Percentiles rank a stretch among this genome's conserved stretches.
Evolutionary conservation across 2,329 filamentous ascomycete genomes (phyloP).

Genomic region (Sclerotinia borealis): DNA sequence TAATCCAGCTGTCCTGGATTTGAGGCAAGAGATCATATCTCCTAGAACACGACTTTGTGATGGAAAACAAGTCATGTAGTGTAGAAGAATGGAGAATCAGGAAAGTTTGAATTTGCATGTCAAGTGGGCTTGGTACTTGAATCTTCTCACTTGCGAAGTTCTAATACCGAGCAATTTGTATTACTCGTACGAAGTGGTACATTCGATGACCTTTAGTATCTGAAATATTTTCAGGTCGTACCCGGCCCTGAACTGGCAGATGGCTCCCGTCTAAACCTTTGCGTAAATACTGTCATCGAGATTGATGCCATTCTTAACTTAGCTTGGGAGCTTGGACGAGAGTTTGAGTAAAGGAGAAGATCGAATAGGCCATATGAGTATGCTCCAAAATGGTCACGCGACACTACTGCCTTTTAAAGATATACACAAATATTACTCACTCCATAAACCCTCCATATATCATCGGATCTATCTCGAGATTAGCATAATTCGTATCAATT

Average conservation of each 20-base stretch:
- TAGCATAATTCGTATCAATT: neutral
- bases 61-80: neutral
- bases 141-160: neutral
- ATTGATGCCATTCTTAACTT: neutral
- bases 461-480: conserved; percentile 50
- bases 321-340: neutral
- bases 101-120: neutral
- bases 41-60: neutral
- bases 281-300: neutral
- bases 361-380: neutral
- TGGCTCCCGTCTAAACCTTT: neutral
- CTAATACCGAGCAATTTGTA: too few relatives aligned
- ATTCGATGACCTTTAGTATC: neutral
- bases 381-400: neutral
- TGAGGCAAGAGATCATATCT: neutral
- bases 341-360: neutral
- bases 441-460: conserved; percentile 83
- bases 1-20: too few relatives aligned
- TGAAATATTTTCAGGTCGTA: neutral
- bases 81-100: neutral
- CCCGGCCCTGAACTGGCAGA: neutral
- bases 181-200: too few relatives aligned
- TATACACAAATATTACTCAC: conserved; percentile 42
- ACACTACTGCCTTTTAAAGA: neutral
- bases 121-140: neutral